phyloP scores from a whole-genome alignment of 2,329 filamentous ascomycete species.

The Pestalotiopsis sp. region DNA sequence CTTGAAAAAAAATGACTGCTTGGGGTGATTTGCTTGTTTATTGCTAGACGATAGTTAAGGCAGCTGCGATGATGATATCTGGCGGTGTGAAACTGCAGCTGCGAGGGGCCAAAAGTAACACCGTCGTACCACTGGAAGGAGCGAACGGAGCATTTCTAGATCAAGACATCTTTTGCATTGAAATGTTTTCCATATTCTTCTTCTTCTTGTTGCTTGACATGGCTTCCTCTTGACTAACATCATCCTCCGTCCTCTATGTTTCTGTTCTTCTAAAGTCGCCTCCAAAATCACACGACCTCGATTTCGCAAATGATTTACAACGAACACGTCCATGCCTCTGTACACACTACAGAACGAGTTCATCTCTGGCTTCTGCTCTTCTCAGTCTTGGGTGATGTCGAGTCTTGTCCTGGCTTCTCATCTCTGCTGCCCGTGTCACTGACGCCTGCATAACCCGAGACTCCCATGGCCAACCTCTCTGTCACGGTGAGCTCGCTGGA shows the following conservation, averaged over 20 bases:
- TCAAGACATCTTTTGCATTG: background rate
- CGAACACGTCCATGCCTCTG: background rate
- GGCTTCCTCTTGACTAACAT: too few species aligned
- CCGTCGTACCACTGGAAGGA: background rate
- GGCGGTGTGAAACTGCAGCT: background rate
- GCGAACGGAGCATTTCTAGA: background rate
- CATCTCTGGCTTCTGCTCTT: background rate
- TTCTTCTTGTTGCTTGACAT: background rate
- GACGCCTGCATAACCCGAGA: background rate
- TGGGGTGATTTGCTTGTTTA: background rate
- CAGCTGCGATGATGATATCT: background rate
- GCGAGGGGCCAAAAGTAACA: background rate
- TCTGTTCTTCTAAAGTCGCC: too few species aligned
- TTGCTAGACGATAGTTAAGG: background rate
- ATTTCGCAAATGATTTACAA: background rate
- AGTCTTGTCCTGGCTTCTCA: background rate
- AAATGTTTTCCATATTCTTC: background rate
- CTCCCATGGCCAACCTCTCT: slow-evolving; percentile 3
- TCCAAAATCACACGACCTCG: too few species aligned
- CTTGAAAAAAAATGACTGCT: background rate
- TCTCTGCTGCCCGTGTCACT: background rate
- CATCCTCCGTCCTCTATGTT: too few species aligned
- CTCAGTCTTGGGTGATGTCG: background rate
- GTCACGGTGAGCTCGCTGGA: background rate
- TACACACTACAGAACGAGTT: background rate